These are phyloP conservation scores for Pseudogymnoascus sp. DNA, from an alignment of 2,329 filamentous ascomycete species.

Conservation along the genomic window DNA sequence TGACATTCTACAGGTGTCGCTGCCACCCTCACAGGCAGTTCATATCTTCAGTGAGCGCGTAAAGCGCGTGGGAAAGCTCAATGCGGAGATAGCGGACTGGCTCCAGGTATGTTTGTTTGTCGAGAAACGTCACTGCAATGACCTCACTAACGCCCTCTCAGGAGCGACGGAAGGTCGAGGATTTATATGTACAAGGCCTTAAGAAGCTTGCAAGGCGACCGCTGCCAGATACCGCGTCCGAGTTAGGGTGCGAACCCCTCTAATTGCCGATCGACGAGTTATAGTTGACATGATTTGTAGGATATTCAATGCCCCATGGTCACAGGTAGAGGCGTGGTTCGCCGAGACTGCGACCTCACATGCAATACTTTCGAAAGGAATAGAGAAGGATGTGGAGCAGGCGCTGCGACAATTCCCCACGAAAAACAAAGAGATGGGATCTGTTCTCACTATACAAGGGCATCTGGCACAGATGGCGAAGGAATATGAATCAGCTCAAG, in stretches of 20 bases:
- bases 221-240: slow-evolving; percentile 66
- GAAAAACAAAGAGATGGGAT: slow-evolving; percentile 68
- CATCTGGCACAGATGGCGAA: slow-evolving; percentile 77
- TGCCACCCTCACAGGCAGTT: slow-evolving; percentile 78
- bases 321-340: slow-evolving; percentile 73
- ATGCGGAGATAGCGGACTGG: slow-evolving; percentile 92
- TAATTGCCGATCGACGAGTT: slow-evolving; percentile 3
- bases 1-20: slow-evolving; percentile 53
- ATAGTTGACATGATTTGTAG: slow-evolving; percentile 42
- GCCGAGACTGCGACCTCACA: slow-evolving; percentile 80
- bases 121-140: slow-evolving; percentile 14
- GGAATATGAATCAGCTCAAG: slow-evolving; percentile 77
- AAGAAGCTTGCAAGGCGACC: slow-evolving; percentile 72
- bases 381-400: slow-evolving; percentile 82
- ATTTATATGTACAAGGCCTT: slow-evolving; percentile 76
- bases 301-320: slow-evolving; percentile 86
- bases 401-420: slow-evolving; percentile 71
- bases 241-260: slow-evolving; percentile 67
- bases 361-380: slow-evolving; percentile 68
- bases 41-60: slow-evolving; percentile 79
- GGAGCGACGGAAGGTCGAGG: slow-evolving; percentile 90
- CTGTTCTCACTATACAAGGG: slow-evolving; percentile 71
- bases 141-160: slow-evolving; percentile 35
- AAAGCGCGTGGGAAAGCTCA: slow-evolving; percentile 77
- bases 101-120: slow-evolving; percentile 60